Evolutionary conservation across 768 basidiomycete genomes (phyloP).

Genomic region (Tulasnella sp.): DNA sequence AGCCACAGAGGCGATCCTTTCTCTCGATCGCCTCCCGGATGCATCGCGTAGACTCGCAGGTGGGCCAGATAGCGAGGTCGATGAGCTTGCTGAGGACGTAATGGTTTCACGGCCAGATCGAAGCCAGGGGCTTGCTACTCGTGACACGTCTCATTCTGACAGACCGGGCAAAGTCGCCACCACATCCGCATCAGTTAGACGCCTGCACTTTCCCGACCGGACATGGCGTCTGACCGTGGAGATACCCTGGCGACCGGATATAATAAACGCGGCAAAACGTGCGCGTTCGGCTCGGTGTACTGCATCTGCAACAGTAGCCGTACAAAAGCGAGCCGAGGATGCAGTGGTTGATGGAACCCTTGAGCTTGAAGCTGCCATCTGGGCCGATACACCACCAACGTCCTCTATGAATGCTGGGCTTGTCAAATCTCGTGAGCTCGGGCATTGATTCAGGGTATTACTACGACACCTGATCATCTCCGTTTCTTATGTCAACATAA

Average conservation of each 20-base stretch:
- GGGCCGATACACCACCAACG: not conserved
- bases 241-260: not conserved
- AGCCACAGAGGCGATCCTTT: not conserved
- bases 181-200: not conserved
- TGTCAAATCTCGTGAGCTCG: too few relatives aligned
- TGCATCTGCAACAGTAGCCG: too few relatives aligned
- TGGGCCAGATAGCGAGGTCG: constrained; percentile 1
- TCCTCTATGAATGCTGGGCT: not conserved
- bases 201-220: not conserved
- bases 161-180: not conserved
- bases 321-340: too few relatives aligned
- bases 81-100: not conserved
- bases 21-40: not conserved
- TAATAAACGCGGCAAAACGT: not conserved
- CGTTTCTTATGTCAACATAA: not conserved
- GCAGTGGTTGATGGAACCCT: too few relatives aligned
- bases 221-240: not conserved
- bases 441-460: too few relatives aligned
- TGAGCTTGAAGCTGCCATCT: not conserved
- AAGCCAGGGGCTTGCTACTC: too few relatives aligned
- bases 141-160: not conserved
- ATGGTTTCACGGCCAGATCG: not conserved
- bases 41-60: not conserved
- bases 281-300: too few relatives aligned
- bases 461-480: too few relatives aligned